Evolutionary conservation across 768 basidiomycete species (phyloP).

Genomic region (Trametes meyenii): DNA sequence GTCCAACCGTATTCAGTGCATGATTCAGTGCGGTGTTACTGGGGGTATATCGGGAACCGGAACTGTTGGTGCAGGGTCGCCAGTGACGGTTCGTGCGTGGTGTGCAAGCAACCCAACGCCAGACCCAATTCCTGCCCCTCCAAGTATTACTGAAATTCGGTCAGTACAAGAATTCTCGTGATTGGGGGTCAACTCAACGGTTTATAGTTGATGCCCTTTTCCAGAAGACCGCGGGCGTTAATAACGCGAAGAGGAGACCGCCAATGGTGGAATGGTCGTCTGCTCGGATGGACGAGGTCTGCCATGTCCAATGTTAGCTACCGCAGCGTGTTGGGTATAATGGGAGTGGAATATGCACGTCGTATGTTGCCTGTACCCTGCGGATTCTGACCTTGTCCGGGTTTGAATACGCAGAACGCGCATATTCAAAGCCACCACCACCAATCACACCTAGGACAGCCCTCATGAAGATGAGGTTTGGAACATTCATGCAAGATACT

Average conservation of each 20-base stretch:
- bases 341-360: conserved; percentile 46
- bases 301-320: background rate
- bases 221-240: conserved; percentile 76
- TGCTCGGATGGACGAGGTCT: conserved; percentile 61
- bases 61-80: conserved; percentile 50
- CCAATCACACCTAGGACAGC: conserved; percentile 45
- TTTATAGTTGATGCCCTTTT: conserved; percentile 64
- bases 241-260: conserved; percentile 58
- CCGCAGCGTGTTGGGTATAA: background rate
- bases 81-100: conserved; percentile 53
- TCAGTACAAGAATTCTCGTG: background rate
- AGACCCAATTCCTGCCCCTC: conserved; percentile 71
- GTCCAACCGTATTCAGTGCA: no score
- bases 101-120: conserved; percentile 62
- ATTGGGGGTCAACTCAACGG: conserved; percentile 41
- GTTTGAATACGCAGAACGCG: conserved; percentile 57
- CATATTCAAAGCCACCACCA: conserved; percentile 63
- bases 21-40: conserved; percentile 2
- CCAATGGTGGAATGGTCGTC: conserved; percentile 83
- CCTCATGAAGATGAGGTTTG: background rate
- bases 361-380: conserved; percentile 56
- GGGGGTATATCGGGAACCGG: conserved; percentile 37
- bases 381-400: conserved; percentile 51
- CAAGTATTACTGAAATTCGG: conserved; percentile 57
- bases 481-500: background rate